phyloP scores from a whole-genome alignment of 2,329 filamentous ascomycete genomes.

The Scedosporium boydii region DNA sequence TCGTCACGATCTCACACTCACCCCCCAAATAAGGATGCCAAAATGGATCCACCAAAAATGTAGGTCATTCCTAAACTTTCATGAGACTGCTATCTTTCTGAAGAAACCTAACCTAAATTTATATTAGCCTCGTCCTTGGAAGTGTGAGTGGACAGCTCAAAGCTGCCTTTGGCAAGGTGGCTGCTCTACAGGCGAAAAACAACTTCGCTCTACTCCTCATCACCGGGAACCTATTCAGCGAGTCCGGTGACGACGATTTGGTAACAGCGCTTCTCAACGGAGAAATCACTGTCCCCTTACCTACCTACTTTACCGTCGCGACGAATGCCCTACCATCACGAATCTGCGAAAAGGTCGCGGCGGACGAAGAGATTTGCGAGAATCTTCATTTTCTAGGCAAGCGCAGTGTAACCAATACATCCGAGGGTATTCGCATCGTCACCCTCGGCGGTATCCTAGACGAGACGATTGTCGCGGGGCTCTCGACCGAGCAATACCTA shows the following conservation, averaged over 20 bases:
- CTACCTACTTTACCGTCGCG: conserved; percentile 86
- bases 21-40: neutral
- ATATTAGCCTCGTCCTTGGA: conserved; percentile 65
- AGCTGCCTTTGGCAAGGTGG: conserved; percentile 69
- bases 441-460: conserved; percentile 69
- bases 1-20: neutral
- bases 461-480: conserved; percentile 46
- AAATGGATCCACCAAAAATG: conserved; percentile 40
- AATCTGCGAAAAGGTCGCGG: conserved; percentile 65
- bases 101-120: conserved; percentile 10
- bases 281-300: conserved; percentile 63
- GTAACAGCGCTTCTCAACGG: conserved; percentile 53
- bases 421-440: conserved; percentile 82
- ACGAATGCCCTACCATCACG: conserved; percentile 58
- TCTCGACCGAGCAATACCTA: conserved; percentile 63
- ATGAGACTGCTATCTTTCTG: neutral
- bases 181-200: conserved; percentile 76
- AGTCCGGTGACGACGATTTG: conserved; percentile 44
- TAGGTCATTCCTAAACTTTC: conserved; percentile 17
- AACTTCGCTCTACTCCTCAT: conserved; percentile 78
- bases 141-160: conserved; percentile 71
- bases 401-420: conserved; percentile 77
- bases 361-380: conserved; percentile 67
- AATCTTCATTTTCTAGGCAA: conserved; percentile 89
- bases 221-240: conserved; percentile 71